These are phyloP conservation scores for Talaromyces sp. DNA, from an alignment of 2,329 filamentous ascomycete genomes.

Conservation along the genomic window DNA sequence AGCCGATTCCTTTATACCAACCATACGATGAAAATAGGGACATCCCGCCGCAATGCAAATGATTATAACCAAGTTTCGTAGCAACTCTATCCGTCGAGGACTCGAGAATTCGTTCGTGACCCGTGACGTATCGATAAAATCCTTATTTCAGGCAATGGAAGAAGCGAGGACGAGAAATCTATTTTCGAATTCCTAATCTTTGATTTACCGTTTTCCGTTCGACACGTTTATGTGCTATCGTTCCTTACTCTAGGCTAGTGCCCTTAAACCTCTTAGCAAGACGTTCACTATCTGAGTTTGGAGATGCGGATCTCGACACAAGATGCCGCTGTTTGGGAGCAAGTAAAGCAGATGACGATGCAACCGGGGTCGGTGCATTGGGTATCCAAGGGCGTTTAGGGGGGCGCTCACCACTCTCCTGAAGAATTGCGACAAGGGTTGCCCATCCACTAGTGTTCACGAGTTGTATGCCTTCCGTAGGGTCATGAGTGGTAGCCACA, in stretches of 20 bases:
- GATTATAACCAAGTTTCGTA: background rate
- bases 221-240: background rate
- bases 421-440: slow-evolving; percentile 84
- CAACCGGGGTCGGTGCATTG: slow-evolving; percentile 25
- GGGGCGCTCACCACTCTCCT: slow-evolving; percentile 95
- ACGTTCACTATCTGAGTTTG: slow-evolving; percentile 50
- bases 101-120: background rate
- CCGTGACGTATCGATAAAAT: too few relatives aligned
- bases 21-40: background rate
- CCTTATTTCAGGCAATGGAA: too few relatives aligned
- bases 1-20: background rate
- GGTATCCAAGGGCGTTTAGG: slow-evolving; percentile 59
- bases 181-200: background rate
- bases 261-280: slow-evolving; percentile 63
- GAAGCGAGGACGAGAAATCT: background rate
- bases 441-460: slow-evolving; percentile 88
- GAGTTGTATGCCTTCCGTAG: slow-evolving; percentile 74
- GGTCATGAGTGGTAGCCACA: slow-evolving; percentile 74
- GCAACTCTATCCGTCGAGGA: background rate
- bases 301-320: slow-evolving; percentile 34
- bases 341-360: slow-evolving; percentile 22
- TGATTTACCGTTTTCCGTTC: background rate
- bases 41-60: background rate
- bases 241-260: slow-evolving; percentile 49
- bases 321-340: slow-evolving; percentile 31